Conservation (phyloP, 2,329 filamentous ascomycete genomes). For the Cladosporium phlei region DNA sequence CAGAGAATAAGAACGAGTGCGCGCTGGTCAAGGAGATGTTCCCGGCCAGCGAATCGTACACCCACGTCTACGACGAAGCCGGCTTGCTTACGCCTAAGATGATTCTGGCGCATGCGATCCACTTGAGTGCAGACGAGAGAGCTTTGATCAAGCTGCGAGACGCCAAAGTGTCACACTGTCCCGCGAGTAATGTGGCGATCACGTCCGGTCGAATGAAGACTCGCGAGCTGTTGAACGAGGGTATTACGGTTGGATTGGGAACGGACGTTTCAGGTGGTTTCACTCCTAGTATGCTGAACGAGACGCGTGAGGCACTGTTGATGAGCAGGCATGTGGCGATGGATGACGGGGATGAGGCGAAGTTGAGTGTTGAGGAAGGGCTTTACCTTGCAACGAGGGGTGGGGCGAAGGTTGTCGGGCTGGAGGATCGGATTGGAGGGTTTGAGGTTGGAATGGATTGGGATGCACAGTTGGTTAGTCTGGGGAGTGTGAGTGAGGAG, state of each 20-base stretch:
- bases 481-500: conserved; percentile 44
- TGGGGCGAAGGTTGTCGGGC: conserved; percentile 73
- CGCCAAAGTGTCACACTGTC: conserved; percentile 76
- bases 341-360: conserved; percentile 41
- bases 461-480: conserved; percentile 78
- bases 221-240: conserved; percentile 66
- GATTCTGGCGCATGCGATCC: conserved; percentile 80
- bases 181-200: conserved; percentile 77
- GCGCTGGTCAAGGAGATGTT: conserved; percentile 66
- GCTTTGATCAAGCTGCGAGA: conserved; percentile 56
- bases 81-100: conserved; percentile 67
- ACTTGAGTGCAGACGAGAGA: conserved; percentile 65
- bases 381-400: conserved; percentile 84
- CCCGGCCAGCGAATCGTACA: conserved; percentile 60
- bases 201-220: conserved; percentile 75
- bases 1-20: conserved; percentile 74
- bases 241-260: conserved; percentile 76
- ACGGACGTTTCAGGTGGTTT: conserved; percentile 91
- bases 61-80: conserved; percentile 70
- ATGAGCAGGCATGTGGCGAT: conserved; percentile 70
- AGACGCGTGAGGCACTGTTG: conserved; percentile 74
- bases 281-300: conserved; percentile 72
- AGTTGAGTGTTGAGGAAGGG: conserved; percentile 78
- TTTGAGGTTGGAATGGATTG: conserved; percentile 86
- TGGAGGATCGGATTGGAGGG: conserved; percentile 66